Evolutionary conservation across 1,284 basidiomycete genomes (phyloP).

Genomic region (Mycena citricolor): DNA sequence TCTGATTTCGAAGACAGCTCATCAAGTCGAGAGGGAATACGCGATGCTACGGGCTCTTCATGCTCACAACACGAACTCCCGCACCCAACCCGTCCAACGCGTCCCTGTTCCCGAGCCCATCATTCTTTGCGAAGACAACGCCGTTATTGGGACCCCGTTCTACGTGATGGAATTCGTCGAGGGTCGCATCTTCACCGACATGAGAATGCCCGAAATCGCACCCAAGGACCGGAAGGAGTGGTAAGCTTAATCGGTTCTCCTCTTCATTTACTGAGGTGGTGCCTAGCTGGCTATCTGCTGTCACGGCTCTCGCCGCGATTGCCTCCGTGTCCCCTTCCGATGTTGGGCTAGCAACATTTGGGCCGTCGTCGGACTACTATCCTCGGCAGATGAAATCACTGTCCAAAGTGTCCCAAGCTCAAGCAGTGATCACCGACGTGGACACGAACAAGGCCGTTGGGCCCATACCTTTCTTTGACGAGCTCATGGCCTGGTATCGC

Average conservation of each 20-base stretch:
- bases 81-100: conserved; percentile 47
- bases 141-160: conserved; percentile 86
- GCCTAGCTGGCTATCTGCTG: conserved; percentile 73
- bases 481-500: conserved; percentile 78
- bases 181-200: conserved; percentile 90
- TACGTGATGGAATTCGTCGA: conserved; percentile 96
- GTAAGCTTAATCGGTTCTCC: conserved; percentile 43
- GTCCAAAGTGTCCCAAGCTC: conserved; percentile 69
- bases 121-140: conserved; percentile 76
- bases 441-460: conserved; percentile 62
- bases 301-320: conserved; percentile 73
- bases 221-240: conserved; percentile 68
- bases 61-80: conserved; percentile 61
- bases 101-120: conserved; percentile 89
- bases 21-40: conserved; percentile 94
- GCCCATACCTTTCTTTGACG: conserved; percentile 70
- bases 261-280: conserved; percentile 1
- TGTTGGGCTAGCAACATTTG: conserved; percentile 78
- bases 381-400: conserved; percentile 90
- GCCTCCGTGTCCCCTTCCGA: conserved; percentile 68
- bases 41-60: conserved; percentile 77
- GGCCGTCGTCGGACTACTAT: conserved; percentile 80
- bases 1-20: conserved; percentile 85
- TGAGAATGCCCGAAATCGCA: conserved; percentile 69
- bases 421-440: conserved; percentile 66